A percentile compares a stretch with the other conserved stretches of the same genome.
Evolutionary conservation across 164 flowering plant species (phyloP).

Genomic region (Stephania cephalantha): DNA sequence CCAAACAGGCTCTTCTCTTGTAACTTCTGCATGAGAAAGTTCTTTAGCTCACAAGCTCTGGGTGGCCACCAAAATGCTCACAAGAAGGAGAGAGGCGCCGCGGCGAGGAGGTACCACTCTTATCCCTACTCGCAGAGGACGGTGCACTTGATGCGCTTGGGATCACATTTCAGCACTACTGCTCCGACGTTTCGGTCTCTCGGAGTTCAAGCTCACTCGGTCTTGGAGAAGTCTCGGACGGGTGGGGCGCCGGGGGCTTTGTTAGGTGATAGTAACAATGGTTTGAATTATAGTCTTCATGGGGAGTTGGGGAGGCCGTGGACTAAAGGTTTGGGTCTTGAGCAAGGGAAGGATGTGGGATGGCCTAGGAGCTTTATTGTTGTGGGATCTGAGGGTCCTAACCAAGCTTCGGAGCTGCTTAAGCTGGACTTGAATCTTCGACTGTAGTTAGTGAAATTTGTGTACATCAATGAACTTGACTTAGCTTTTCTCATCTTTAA

Average conservation of each 20-base stretch:
- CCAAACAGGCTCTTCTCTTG: conserved; percentile 65
- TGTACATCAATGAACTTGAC: neutral
- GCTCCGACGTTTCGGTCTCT: conserved; percentile 35
- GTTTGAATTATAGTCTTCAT: no score
- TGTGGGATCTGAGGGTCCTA: conserved; percentile 18
- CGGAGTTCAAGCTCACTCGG: conserved; percentile 47
- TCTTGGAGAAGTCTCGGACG: conserved; percentile 22
- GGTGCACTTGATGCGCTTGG: conserved; percentile 26
- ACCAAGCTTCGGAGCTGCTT: conserved; percentile 24
- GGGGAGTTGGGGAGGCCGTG: conserved; percentile 18
- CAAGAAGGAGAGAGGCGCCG: conserved; percentile 78
- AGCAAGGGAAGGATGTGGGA: conserved; percentile 13
- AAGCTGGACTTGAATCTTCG: conserved; percentile 56
- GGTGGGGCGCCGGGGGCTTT: neutral
- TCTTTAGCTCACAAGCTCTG: conserved; percentile 83
- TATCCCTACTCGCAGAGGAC: conserved; percentile 37
- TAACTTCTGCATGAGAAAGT: conserved; percentile 84
- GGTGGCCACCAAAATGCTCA: conserved; percentile 98
- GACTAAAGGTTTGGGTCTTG: conserved; percentile 21
- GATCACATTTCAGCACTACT: neutral
- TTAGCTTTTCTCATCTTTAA: no score
- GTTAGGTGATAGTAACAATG: conserved; percentile 14
- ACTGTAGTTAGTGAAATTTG: conserved; percentile 23
- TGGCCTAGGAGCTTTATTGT: conserved; percentile 62
- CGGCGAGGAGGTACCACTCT: conserved; percentile 28